Evolutionary conservation across 768 basidiomycete species (phyloP).

Genomic region (Trametes cingulata): DNA sequence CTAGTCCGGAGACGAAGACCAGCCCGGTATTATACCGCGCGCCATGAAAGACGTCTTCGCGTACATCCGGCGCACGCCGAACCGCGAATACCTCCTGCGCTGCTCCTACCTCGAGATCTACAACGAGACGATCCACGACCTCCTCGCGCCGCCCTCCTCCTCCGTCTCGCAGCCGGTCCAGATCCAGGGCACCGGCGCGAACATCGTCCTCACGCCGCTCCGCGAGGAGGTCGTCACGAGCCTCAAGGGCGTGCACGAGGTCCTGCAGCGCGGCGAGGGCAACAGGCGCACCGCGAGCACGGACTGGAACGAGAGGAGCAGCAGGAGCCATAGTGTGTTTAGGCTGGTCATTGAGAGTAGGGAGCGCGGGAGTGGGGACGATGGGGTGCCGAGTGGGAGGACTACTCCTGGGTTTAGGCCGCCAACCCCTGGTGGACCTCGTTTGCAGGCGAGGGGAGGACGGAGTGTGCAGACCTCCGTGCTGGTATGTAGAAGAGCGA

Average conservation of each 20-base stretch:
- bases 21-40: constrained; percentile 94
- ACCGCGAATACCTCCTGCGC: constrained; percentile 89
- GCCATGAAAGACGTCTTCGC: constrained; percentile 91
- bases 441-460: constrained; percentile 76
- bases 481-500: constrained; percentile 47
- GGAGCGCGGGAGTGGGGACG: constrained; percentile 50
- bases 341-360: constrained; percentile 89
- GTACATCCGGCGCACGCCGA: constrained; percentile 73
- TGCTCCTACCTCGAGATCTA: constrained; percentile 98
- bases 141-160: constrained; percentile 71
- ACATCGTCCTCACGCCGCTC: constrained; percentile 69
- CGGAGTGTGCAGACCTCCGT: constrained; percentile 78
- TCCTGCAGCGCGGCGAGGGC: constrained; percentile 83
- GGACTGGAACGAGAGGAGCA: constrained; percentile 98
- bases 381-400: constrained; percentile 44
- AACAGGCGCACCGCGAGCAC: constrained; percentile 90
- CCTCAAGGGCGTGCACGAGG: constrained; percentile 80
- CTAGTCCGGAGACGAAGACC: constrained; percentile 71
- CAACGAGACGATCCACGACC: constrained; percentile 86
- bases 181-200: constrained; percentile 67
- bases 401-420: constrained; percentile 56
- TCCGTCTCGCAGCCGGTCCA: constrained; percentile 62
- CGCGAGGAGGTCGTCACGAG: constrained; percentile 94
- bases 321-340: constrained; percentile 93
- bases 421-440: constrained; percentile 57